Conservation (phyloP, 352 stramenopile species). For the Phytopythium kandeliae region DNA sequence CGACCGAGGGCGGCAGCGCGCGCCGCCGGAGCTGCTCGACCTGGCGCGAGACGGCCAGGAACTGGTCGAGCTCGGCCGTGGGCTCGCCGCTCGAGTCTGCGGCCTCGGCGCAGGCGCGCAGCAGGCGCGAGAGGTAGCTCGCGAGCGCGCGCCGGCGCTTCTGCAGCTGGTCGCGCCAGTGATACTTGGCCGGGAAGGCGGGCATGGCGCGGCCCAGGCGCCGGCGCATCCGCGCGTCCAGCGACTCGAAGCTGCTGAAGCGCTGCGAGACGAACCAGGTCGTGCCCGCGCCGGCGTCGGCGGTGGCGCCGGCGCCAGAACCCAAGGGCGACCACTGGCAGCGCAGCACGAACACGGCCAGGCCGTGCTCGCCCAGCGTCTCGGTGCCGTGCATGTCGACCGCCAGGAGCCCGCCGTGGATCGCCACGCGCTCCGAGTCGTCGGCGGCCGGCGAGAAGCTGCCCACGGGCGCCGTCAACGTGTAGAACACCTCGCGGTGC, state of each 20-base stretch:
- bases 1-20: constrained; percentile 6
- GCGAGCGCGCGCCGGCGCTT: constrained; percentile 32
- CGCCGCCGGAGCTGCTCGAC: constrained; percentile 23
- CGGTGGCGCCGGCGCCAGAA: no score
- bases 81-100: not conserved
- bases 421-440: constrained; percentile 15
- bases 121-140: constrained; percentile 21
- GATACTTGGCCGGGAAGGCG: constrained; percentile 35
- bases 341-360: constrained; percentile 32
- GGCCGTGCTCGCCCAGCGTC: constrained; percentile 12
- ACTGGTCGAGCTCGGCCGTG: constrained; percentile 33
- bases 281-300: not conserved
- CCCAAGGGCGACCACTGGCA: constrained; percentile 30
- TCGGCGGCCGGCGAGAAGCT: constrained; percentile 14
- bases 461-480: constrained; percentile 8
- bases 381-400: constrained; percentile 25
- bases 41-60: constrained; percentile 29
- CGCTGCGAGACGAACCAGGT: constrained; percentile 40
- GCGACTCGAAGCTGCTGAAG: constrained; percentile 35
- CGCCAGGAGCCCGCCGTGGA: constrained; percentile 25
- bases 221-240: constrained; percentile 27
- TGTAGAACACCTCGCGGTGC: constrained; percentile 8
- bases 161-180: constrained; percentile 21
- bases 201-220: constrained; percentile 14
- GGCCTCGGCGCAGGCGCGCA: constrained; percentile 28